Conservation (phyloP, 2,329 filamentous ascomycete species). For the Cordyceps javanica region DNA sequence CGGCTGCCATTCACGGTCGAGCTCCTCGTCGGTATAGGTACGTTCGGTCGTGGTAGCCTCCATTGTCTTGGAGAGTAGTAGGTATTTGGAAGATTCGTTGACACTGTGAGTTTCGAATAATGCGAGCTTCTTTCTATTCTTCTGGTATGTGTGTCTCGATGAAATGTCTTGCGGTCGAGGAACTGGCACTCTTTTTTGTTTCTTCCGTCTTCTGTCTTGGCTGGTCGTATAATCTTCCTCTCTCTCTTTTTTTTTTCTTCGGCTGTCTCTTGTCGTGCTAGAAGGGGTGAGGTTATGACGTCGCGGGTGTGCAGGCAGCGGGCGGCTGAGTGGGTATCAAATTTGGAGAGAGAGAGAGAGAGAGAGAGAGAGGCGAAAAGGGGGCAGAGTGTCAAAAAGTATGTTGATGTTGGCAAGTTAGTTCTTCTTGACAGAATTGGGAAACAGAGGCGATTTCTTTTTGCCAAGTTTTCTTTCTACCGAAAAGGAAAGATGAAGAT, state of each 20-base stretch:
- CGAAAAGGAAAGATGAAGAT: no score
- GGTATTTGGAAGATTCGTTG: not conserved
- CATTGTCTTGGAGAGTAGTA: not conserved
- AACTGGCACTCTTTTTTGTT: not conserved
- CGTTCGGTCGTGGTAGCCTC: slow-evolving; percentile 5
- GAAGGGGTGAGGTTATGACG: slow-evolving; percentile 12
- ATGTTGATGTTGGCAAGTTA: not conserved
- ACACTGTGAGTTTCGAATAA: no score
- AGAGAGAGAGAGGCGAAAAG: not conserved
- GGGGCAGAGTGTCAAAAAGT: not conserved
- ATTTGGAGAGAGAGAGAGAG: not conserved
- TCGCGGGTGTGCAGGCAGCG: slow-evolving; percentile 1
- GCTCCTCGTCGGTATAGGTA: slow-evolving; percentile 54
- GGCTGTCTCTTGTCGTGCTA: not conserved
- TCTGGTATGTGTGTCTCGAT: no score
- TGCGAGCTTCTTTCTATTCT: no score
- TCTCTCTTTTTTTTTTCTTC: not conserved
- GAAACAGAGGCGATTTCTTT: no score
- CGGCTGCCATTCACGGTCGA: slow-evolving; percentile 75
- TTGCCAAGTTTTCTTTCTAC: no score
- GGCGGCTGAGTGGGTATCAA: slow-evolving; percentile 3
- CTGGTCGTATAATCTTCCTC: not conserved
- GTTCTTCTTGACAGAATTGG: no score
- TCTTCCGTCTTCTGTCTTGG: not conserved
- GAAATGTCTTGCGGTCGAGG: not conserved